Base-by-base conservation (phyloP, 345 rosid genomes). In the Erodium maritimum region DNA sequence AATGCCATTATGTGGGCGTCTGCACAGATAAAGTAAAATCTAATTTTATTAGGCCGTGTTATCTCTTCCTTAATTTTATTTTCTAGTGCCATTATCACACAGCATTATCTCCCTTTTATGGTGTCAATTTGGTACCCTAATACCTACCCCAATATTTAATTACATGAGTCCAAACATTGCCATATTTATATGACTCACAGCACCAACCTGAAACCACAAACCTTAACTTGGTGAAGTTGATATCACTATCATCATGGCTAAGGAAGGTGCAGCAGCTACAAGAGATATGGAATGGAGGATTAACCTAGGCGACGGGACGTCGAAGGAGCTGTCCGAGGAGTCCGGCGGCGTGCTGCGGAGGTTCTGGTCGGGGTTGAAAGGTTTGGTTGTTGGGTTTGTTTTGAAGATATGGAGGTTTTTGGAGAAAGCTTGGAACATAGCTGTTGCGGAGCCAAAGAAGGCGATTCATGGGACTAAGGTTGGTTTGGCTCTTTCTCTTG, bases 401-500 rank as follows among this genome's bases (percentile, higher is more conserved):
- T 51, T 57, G 65, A 70, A 52, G 42, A 42, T 71, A 16, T 21
- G 66, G 61, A 70, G 33, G 17, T 71, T 82, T 60, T 37, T 68
- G 66, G 75, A 57, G 61, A 77, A 66, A 48, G 79, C 79, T 20
- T 82, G 95, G 95, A 70, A 46, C 23, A 55, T 87, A 50, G 95
- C 77, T 21, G 84, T 70, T 55, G 79, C 71, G 17, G 91, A 87
- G 53, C 91, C 95, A 11, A 77, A 66, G 56, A 84, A 84, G 74
- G 77, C 75, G 50, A 72, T 82, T 29, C 91, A 84, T 61, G 69
- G 89, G 54, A 5, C 80, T 50, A 87, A 82, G 79, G 89, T 84
- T 33, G 95, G 95, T 54, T 25, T 87, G 61, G 83, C 89, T 23
- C 79, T 87, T 56, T 67, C 85, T 9, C 23, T 84, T 25, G 91